Conservation (phyloP, 176 grass and related monocot species). For the Hyparrhenia diplandra region DNA sequence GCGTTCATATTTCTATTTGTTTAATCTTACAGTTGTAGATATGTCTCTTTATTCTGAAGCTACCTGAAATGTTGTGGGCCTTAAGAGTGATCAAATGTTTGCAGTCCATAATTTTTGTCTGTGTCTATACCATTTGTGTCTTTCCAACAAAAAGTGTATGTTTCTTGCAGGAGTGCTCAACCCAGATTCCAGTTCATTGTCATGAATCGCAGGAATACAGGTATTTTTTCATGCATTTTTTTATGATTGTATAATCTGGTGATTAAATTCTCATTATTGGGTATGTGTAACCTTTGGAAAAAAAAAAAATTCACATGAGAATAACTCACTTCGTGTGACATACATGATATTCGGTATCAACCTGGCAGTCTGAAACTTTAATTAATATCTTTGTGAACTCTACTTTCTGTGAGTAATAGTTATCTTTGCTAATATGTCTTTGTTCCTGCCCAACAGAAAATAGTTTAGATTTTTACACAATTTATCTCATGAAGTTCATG, state of each 20-base stretch:
- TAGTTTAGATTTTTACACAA: neutral
- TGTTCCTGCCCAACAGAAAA: neutral
- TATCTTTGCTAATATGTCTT: neutral
- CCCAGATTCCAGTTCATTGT: conserved; percentile 69
- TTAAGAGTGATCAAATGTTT: neutral
- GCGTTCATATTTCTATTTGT: conserved; percentile 15
- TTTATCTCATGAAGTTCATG: neutral
- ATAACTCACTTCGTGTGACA: neutral
- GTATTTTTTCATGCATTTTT: neutral
- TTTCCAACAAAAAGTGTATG: neutral
- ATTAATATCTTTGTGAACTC: neutral
- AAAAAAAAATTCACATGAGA: neutral
- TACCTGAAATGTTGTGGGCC: neutral
- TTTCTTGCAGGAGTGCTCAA: conserved; percentile 47
- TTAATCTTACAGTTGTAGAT: neutral
- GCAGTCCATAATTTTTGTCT: neutral
- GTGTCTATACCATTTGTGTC: neutral
- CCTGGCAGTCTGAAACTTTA: neutral
- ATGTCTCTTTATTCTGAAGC: neutral
- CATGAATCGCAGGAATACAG: conserved; percentile 71
- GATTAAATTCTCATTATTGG: neutral
- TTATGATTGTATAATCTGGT: neutral
- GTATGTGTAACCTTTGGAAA: neutral
- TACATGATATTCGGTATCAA: neutral
- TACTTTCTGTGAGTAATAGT: neutral